These are phyloP conservation scores for Fusarium pseudocircinatum DNA, from an alignment of 2,329 filamentous ascomycete species.

Conservation along the genomic window DNA sequence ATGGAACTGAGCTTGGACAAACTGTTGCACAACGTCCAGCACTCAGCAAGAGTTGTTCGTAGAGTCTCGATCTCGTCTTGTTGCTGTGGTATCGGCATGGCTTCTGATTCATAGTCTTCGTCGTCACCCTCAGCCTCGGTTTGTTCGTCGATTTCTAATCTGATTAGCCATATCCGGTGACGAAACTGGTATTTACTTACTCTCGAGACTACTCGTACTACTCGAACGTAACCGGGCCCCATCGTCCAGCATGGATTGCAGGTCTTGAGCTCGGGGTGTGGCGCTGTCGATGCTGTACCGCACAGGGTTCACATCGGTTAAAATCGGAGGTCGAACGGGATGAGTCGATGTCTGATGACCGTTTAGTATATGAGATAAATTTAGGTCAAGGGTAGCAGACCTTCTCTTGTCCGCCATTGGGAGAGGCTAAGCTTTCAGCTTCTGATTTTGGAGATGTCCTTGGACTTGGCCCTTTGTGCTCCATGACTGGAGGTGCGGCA, in stretches of 20 bases:
- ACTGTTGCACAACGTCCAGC: slow-evolving; percentile 94
- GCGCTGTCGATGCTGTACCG: slow-evolving; percentile 73
- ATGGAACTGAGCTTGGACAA: slow-evolving; percentile 85
- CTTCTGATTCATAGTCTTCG: slow-evolving; percentile 60
- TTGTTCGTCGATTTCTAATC: slow-evolving; percentile 65
- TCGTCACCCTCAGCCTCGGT: slow-evolving; percentile 63
- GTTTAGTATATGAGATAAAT: slow-evolving; percentile 6
- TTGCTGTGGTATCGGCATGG: slow-evolving; percentile 54
- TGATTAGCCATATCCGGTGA: slow-evolving; percentile 19
- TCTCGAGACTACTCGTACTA: slow-evolving; percentile 79
- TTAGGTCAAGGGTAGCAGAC: slow-evolving; percentile 22
- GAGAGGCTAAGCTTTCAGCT: slow-evolving; percentile 45
- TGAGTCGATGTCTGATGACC: slow-evolving; percentile 27
- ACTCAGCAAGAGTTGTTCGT: slow-evolving; percentile 82
- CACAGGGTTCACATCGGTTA: slow-evolving; percentile 75
- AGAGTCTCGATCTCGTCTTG: slow-evolving; percentile 73
- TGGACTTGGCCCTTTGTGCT: slow-evolving; percentile 48
- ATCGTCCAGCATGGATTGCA: slow-evolving; percentile 74
- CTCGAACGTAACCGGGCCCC: slow-evolving; percentile 68
- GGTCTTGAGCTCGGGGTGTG: slow-evolving; percentile 85
- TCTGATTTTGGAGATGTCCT: slow-evolving; percentile 52
- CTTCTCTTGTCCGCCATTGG: slow-evolving; percentile 36
- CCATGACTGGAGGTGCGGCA: slow-evolving; percentile 36
- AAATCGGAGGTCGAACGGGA: slow-evolving; percentile 74
- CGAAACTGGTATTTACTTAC: slow-evolving; percentile 57